Percentiles rank a stretch among this genome's conserved stretches.
Evolutionary conservation across 768 basidiomycete species (phyloP).

Genomic region (Calocybe cyanea): DNA sequence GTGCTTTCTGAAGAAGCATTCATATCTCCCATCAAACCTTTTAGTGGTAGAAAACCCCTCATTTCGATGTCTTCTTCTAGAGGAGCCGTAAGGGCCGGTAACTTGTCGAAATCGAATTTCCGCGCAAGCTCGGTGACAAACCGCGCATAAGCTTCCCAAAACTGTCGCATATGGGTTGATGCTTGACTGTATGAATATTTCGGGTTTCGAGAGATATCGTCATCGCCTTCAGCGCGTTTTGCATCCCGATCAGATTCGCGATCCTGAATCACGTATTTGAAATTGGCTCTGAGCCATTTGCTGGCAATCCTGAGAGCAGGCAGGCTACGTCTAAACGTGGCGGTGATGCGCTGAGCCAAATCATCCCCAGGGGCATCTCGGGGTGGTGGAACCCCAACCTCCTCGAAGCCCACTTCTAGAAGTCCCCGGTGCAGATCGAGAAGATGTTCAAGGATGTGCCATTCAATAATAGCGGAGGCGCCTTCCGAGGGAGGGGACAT

Average conservation of each 20-base stretch:
- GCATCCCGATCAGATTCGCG: conserved; percentile 29
- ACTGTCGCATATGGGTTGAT: conserved; percentile 40
- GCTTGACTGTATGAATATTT: conserved; percentile 29
- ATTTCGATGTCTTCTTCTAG: conserved; percentile 92
- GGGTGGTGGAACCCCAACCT: conserved; percentile 55
- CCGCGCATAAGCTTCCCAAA: conserved; percentile 71
- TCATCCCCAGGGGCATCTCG: conserved; percentile 53
- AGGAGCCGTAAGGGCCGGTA: conserved; percentile 55
- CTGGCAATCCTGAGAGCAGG: conserved; percentile 84
- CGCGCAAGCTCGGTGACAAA: conserved; percentile 59
- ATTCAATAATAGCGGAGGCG: conserved; percentile 47
- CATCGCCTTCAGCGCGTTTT: conserved; percentile 24
- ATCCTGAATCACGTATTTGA: conserved; percentile 58
- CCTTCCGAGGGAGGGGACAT: conserved; percentile 24
- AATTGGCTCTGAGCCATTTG: conserved; percentile 84
- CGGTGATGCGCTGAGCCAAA: conserved; percentile 80
- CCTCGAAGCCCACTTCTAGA: conserved; percentile 58
- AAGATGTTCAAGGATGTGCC: conserved; percentile 63
- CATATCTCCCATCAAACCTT: conserved; percentile 48
- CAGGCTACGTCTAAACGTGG: conserved; percentile 78
- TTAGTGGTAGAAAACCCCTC: conserved; percentile 82
- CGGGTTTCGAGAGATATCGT: conserved; percentile 24
- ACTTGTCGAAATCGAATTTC: conserved; percentile 62
- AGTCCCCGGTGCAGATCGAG: conserved; percentile 61
- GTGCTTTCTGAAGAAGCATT: conserved; percentile 18